Evolutionary conservation across 306 rosid species (phyloP).

Genomic region (Citrullus mucosospermus): DNA sequence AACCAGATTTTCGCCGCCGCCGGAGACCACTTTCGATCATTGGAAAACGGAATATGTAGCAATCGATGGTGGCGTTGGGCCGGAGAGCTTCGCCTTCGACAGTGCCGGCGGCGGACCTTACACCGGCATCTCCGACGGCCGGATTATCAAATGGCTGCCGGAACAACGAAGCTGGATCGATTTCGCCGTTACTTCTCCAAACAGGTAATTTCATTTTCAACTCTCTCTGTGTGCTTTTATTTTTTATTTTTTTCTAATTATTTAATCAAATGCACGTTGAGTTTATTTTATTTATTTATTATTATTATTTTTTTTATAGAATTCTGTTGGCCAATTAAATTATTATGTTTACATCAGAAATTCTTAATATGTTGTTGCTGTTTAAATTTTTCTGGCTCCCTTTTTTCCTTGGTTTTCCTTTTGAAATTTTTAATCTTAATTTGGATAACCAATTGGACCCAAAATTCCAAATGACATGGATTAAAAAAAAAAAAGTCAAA

Average conservation of each 20-base stretch:
- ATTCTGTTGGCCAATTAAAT: too few species aligned
- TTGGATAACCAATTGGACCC: too few species aligned
- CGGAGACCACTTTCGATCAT: not conserved
- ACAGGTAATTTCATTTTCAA: constrained; percentile 19
- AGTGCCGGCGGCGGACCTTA: constrained; percentile 52
- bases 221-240: not conserved
- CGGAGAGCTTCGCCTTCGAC: constrained; percentile 62
- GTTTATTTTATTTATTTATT: too few species aligned
- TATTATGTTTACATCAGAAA: too few species aligned
- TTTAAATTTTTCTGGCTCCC: too few species aligned
- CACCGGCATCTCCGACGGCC: constrained; percentile 58
- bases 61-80: constrained; percentile 34
- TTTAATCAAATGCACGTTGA: not conserved
- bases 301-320: too few species aligned
- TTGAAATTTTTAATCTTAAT: too few species aligned
- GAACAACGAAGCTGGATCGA: constrained; percentile 31
- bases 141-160: constrained; percentile 52
- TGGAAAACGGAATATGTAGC: constrained; percentile 19
- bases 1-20: not conserved
- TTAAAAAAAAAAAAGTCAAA: too few species aligned
- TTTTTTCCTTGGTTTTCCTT: too few species aligned
- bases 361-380: too few species aligned
- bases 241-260: not conserved
- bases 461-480: too few species aligned
- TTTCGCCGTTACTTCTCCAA: constrained; percentile 40